Evolutionary conservation across 2,329 filamentous ascomycete genomes (phyloP).

Genomic region (Lojkania enalia): DNA sequence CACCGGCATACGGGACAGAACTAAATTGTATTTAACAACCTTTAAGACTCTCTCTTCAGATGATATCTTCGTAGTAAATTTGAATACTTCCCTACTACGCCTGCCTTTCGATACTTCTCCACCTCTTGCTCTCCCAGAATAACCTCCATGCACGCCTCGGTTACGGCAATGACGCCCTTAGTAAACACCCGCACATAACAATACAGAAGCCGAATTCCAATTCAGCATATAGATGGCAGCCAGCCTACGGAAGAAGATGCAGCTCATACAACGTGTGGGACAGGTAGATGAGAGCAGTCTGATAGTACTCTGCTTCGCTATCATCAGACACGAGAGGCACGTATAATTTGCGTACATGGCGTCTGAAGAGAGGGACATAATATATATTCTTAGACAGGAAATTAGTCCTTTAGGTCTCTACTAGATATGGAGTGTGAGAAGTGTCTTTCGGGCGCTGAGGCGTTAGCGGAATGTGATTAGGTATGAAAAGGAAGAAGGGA

Average conservation of each 20-base stretch:
- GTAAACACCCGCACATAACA: no score
- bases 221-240: neutral
- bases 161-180: no score
- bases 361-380: constrained; percentile 15
- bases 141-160: no score
- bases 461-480: constrained; percentile 18
- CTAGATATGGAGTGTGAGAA: constrained; percentile 15
- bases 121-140: no score
- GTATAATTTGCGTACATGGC: constrained; percentile 20
- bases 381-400: constrained; percentile 17
- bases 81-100: no score
- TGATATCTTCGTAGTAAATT: no score
- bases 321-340: constrained; percentile 18
- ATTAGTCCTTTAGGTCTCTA: constrained; percentile 14
- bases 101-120: no score
- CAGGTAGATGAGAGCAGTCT: constrained; percentile 16
- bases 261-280: constrained; percentile 20
- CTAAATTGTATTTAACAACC: no score
- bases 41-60: no score
- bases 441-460: constrained; percentile 17
- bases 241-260: constrained; percentile 19
- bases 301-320: constrained; percentile 19
- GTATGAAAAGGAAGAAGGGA: constrained; percentile 16
- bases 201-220: neutral
- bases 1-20: no score